Evolutionary conservation across 139 green algal genomes (phyloP).

Genomic region (Picochlorum sp.): DNA sequence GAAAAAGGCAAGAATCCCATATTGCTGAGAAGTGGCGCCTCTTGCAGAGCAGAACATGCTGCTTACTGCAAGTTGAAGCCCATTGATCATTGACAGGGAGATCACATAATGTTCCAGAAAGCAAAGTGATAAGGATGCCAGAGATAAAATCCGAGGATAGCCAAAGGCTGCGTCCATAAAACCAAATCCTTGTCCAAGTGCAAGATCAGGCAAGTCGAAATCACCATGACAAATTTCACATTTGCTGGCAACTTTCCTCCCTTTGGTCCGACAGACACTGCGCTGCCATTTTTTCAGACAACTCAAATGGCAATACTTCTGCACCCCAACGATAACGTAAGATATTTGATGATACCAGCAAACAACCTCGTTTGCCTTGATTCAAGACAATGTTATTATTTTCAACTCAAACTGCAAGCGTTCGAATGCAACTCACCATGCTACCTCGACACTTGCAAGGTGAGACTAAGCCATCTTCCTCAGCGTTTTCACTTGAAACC

Average conservation of each 20-base stretch:
- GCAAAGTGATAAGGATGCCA: background rate
- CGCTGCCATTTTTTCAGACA: constrained; percentile 2
- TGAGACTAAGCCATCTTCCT: background rate
- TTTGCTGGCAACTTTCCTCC: background rate
- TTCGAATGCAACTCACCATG: background rate
- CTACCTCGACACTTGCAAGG: constrained; percentile 5
- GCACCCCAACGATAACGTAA: background rate
- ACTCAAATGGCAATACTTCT: background rate
- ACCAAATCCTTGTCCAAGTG: background rate
- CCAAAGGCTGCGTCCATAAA: background rate
- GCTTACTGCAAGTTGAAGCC: background rate
- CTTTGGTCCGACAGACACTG: background rate
- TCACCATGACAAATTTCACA: constrained; percentile 2
- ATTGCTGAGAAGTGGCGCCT: no score
- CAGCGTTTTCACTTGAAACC: background rate
- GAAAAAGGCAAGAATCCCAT: no score
- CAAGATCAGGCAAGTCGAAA: background rate
- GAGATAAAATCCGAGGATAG: background rate
- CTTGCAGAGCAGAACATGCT: background rate
- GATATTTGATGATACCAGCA: background rate
- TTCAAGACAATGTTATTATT: no score
- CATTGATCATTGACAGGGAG: background rate
- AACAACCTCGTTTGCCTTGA: no score
- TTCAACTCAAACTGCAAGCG: no score
- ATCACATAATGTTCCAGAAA: background rate